These are phyloP conservation scores for Annona cherimola DNA, from an alignment of 164 flowering plant genomes.

Conservation along the genomic window DNA sequence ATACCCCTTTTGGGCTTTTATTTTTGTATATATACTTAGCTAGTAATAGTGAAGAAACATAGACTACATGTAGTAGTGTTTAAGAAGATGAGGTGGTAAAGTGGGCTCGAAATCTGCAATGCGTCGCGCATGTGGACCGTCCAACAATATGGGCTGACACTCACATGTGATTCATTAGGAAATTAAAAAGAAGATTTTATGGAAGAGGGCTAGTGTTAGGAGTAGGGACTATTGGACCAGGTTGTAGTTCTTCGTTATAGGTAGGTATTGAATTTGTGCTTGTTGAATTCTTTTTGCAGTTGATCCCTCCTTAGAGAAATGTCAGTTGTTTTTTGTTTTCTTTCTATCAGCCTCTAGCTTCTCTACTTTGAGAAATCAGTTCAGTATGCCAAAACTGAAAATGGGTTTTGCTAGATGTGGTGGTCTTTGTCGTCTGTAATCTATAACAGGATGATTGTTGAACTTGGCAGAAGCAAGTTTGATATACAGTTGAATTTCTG, in stretches of 20 bases:
- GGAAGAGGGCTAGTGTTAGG: neutral
- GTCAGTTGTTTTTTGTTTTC: neutral
- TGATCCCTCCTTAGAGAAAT: slow-evolving; percentile 19
- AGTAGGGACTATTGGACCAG: neutral
- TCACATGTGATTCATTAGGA: slow-evolving; percentile 1
- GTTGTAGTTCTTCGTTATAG: slow-evolving; percentile 2
- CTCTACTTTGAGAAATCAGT: no score
- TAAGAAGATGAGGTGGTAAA: neutral
- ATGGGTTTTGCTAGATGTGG: no score
- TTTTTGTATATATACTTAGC: slow-evolving; percentile 2
- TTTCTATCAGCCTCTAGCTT: neutral
- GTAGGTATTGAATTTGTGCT: slow-evolving; percentile 22
- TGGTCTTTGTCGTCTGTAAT: no score
- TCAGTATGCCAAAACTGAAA: no score
- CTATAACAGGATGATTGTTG: no score
- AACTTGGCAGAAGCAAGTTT: no score
- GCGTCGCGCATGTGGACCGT: neutral
- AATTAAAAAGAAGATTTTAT: neutral
- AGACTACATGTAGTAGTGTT: neutral
- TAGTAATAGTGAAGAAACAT: neutral
- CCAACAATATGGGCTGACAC: neutral
- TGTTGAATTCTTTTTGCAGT: slow-evolving; percentile 69
- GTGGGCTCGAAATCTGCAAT: neutral
- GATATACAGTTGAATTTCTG: no score
- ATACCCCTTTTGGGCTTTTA: neutral